A percentile compares a stretch with the other conserved stretches of the same genome.
Conservation (phyloP, 1,284 basidiomycete species). For the Malassezia equina region DNA sequence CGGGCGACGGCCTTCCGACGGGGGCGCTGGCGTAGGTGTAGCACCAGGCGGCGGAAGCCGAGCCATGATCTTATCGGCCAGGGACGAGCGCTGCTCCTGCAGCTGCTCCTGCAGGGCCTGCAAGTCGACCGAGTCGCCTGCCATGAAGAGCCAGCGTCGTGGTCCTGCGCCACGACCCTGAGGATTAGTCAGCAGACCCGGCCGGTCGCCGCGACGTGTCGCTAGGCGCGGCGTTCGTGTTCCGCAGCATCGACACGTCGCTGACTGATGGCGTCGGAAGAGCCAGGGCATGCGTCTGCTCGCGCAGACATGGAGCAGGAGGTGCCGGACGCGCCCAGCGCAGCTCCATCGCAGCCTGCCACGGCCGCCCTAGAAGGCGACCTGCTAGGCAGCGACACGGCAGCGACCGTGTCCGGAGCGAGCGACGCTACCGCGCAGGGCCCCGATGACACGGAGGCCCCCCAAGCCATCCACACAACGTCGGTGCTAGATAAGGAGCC, state of each 20-base stretch:
- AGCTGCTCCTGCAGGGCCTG: conserved; percentile 36
- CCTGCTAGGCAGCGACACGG: background rate
- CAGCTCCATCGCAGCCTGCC: background rate
- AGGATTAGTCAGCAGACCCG: background rate
- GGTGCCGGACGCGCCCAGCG: background rate
- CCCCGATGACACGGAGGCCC: background rate
- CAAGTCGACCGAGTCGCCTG: conserved; percentile 22
- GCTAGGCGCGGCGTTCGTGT: background rate
- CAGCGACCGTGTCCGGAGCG: background rate
- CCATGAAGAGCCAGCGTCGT: background rate
- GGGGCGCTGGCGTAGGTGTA: background rate
- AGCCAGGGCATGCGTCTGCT: background rate
- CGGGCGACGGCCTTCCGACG: conserved; percentile 17
- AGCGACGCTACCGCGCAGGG: background rate
- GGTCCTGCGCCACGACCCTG: background rate
- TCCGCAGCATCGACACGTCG: background rate
- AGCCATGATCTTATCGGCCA: conserved; percentile 35
- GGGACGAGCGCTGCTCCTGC: conserved; percentile 29
- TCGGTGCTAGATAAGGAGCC: background rate
- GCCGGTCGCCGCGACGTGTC: background rate
- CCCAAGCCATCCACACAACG: background rate
- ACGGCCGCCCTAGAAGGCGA: background rate
- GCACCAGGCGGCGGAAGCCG: conserved; percentile 19
- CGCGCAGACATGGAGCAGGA: background rate
- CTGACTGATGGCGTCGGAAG: background rate